Percentiles rank a stretch among this genome's conserved stretches.
Evolutionary conservation across 139 green algal genomes (phyloP).

Genomic region (Chlorella sp.): DNA sequence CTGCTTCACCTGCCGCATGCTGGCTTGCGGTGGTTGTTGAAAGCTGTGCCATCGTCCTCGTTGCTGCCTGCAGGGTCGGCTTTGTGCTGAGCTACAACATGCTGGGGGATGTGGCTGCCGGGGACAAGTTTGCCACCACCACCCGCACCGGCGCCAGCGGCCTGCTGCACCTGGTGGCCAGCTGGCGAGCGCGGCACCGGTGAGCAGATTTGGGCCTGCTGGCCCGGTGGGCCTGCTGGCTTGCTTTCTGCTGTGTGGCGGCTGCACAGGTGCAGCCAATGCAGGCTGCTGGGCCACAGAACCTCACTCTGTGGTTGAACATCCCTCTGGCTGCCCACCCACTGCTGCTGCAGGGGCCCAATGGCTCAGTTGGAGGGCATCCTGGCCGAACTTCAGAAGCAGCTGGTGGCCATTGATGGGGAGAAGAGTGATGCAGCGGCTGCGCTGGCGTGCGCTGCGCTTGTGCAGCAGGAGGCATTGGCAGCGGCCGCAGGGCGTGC

Average conservation of each 20-base stretch:
- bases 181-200: not conserved
- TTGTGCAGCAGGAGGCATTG: constrained; percentile 9
- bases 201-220: not conserved
- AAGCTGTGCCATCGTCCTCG: too few relatives aligned
- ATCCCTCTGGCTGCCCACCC: too few relatives aligned
- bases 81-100: not conserved
- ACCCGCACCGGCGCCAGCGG: constrained; percentile 24
- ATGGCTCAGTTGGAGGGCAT: not conserved
- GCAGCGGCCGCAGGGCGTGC: not conserved
- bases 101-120: constrained; percentile 6
- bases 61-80: constrained; percentile 12
- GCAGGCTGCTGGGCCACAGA: not conserved
- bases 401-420: constrained; percentile 19
- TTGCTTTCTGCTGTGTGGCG: not conserved
- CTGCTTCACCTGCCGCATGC: too few relatives aligned
- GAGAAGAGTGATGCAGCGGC: constrained; percentile 27
- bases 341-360: constrained; percentile 13
- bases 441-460: constrained; percentile 11
- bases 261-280: too few relatives aligned
- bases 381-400: constrained; percentile 14
- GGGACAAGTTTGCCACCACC: not conserved
- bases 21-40: too few relatives aligned
- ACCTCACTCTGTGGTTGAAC: too few relatives aligned
- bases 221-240: too few relatives aligned
- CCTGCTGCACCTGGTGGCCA: not conserved